A percentile compares a stretch with the other conserved stretches of the same genome.
These are phyloP conservation scores for Aspergillus udagawae DNA, from an alignment of 2,329 filamentous ascomycete species.

Conservation along the genomic window DNA sequence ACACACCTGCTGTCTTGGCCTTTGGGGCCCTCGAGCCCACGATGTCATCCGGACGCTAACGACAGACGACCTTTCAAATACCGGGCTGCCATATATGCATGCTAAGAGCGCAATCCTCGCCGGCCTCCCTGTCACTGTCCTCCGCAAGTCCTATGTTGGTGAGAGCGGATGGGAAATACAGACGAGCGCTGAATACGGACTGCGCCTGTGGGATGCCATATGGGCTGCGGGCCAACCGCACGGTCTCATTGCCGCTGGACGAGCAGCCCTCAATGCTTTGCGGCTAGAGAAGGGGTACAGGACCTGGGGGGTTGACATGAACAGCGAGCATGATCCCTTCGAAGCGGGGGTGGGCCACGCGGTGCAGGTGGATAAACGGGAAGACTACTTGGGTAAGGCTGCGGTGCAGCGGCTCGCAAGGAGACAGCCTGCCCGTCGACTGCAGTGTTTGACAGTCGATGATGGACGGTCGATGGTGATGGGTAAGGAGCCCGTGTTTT, in stretches of 20 bases:
- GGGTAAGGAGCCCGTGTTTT: conserved; percentile 60
- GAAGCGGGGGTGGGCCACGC: conserved; percentile 55
- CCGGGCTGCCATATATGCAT: conserved; percentile 48
- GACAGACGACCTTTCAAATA: conserved; percentile 22
- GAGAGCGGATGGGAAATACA: conserved; percentile 62
- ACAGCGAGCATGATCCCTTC: conserved; percentile 57
- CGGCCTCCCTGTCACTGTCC: conserved; percentile 54
- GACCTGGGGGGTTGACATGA: conserved; percentile 56
- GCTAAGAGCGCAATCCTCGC: conserved; percentile 49
- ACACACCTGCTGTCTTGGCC: conserved; percentile 57
- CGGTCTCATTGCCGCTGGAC: conserved; percentile 57
- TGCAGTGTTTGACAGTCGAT: conserved; percentile 52
- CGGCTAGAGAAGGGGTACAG: conserved; percentile 59
- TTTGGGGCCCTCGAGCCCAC: conserved; percentile 57
- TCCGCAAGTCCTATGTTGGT: conserved; percentile 58
- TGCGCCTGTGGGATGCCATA: conserved; percentile 56
- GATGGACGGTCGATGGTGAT: conserved; percentile 56
- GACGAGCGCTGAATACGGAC: conserved; percentile 56
- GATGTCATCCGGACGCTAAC: conserved; percentile 47
- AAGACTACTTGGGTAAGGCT: conserved; percentile 48
- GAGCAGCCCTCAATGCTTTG: conserved; percentile 55
- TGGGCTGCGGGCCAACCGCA: conserved; percentile 52
- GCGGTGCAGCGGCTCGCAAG: conserved; percentile 45
- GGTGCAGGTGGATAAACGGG: conserved; percentile 38
- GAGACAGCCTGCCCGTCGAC: conserved; percentile 32